phyloP scores from a whole-genome alignment of 2,329 filamentous ascomycete genomes.

The Fusarium sp. region DNA sequence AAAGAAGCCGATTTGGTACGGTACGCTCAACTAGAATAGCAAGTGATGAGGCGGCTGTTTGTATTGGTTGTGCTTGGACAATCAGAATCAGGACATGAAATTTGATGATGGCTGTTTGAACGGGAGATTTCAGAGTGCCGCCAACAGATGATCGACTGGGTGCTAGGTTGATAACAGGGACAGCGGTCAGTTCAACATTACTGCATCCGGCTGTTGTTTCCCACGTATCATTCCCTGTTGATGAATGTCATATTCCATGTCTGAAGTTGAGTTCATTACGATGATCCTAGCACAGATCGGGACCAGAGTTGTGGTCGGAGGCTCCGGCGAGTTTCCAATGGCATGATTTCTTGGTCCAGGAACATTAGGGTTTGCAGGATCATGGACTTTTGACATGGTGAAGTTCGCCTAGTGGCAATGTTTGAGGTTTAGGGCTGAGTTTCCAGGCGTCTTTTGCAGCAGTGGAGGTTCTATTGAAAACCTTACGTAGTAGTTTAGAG shows the following conservation, averaged over 20 bases:
- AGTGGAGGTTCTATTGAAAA: background rate
- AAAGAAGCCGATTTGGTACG: conserved; percentile 17
- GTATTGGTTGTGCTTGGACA: background rate
- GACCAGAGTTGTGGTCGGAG: background rate
- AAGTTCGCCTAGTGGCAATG: background rate
- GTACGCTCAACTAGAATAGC: background rate
- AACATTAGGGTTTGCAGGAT: background rate
- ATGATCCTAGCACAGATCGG: conserved; percentile 8
- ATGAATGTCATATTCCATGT: conserved; percentile 20
- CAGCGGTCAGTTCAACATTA: conserved; percentile 18
- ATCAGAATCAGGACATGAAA: background rate
- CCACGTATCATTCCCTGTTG: conserved; percentile 12
- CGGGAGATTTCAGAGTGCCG: background rate
- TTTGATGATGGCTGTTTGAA: conserved; percentile 14
- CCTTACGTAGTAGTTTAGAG: background rate
- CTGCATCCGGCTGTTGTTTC: conserved; percentile 6
- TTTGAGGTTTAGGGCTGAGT: conserved; percentile 12
- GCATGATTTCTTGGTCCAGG: conserved; percentile 2
- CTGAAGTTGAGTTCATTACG: background rate
- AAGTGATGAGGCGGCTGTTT: background rate
- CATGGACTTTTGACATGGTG: background rate
- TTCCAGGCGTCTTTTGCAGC: background rate
- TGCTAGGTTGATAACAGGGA: conserved; percentile 7
- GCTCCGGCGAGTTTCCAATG: background rate
- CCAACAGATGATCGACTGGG: background rate